These are phyloP conservation scores for Microbotryum violaceum DNA, from an alignment of 1,284 basidiomycete genomes.

Conservation along the genomic window DNA sequence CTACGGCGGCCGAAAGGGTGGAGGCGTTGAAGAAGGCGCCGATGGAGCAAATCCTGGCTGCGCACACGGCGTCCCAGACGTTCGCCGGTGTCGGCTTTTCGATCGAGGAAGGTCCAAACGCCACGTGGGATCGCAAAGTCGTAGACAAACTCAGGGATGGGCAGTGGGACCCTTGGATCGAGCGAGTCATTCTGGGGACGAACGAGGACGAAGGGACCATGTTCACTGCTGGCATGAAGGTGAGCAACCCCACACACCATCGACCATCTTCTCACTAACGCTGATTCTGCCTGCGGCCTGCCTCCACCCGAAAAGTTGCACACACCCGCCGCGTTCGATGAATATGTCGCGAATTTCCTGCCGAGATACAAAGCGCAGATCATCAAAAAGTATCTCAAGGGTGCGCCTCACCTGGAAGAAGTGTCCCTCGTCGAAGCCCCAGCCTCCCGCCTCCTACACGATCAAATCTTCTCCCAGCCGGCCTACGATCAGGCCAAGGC, in stretches of 20 bases:
- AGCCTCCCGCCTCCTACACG: constrained; percentile 14
- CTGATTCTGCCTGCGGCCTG: too few relatives aligned
- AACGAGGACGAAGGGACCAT: constrained; percentile 24
- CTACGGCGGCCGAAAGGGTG: constrained; percentile 3
- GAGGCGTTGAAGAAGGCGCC: constrained; percentile 13
- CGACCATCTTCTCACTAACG: neutral
- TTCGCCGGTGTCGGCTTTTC: constrained; percentile 15
- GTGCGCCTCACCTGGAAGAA: neutral
- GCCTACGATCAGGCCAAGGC: constrained; percentile 17
- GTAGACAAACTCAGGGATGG: constrained; percentile 9
- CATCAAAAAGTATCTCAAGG: constrained; percentile 8
- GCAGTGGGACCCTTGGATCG: constrained; percentile 23
- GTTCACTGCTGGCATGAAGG: constrained; percentile 13
- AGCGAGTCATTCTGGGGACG: constrained; percentile 14
- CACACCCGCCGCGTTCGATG: constrained; percentile 3
- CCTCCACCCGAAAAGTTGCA: constrained; percentile 1
- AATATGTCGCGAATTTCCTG: constrained; percentile 9
- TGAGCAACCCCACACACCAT: neutral
- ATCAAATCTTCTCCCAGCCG: constrained; percentile 27
- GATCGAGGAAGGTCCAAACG: constrained; percentile 12
- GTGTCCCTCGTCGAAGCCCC: constrained; percentile 5
- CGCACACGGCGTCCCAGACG: constrained; percentile 12
- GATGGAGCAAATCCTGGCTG: neutral
- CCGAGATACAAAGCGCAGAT: neutral
- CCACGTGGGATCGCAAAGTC: constrained; percentile 14